Evolutionary conservation across 306 rosid genomes (phyloP), one percentile per base, ranked within the genome.

Genomic region (Lathyrus tuberosus): DNA sequence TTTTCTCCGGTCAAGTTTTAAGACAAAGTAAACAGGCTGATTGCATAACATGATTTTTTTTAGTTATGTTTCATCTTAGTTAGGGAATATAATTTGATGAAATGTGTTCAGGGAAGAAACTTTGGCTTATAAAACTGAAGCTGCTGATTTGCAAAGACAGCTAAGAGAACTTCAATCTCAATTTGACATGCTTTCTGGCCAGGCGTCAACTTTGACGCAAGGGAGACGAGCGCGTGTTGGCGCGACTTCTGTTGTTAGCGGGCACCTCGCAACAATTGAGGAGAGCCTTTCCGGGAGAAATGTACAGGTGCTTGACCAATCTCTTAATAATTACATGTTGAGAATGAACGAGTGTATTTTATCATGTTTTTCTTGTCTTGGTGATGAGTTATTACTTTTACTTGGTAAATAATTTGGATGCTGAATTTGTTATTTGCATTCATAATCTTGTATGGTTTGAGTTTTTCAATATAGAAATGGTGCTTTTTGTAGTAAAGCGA

Each of bases 191-290:
- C 96, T 94, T 10, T 84, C 92, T 14, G 74, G 85, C 72, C 95
- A 94, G 81, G 91, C 91, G 17, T 91, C 99, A 0, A 70, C 81
- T 35, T 84, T 91, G 86, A 88, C 83, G 7, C 99, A 91, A 77
- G 99, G 99, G 63, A 94, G 97, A 63, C 86, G 99, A 43, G 84
- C 97, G 1, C 85, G 99, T 10, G 97, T 94, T 75, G 86, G 88
- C 63, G 96, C 99, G 16, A 91, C 99, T 67, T 90, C 99, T 28
- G 79, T 80, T 68, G 91, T 94, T 70, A 94, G 85, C 26, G 99
- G 99, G 61, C 96, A 88, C 74, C 92, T 94, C 11, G 68, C 95
- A 26, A 76, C 80, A 0, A 78, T 91, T 54, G 99, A 91, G 60
- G 96, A 94, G 67, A 87, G 85, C 76, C 85, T 94, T 47, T 91